A percentile compares a stretch with the other conserved stretches of the same genome.
Evolutionary conservation across 306 rosid species (phyloP).

Genomic region (Casuarina equisetifolia): DNA sequence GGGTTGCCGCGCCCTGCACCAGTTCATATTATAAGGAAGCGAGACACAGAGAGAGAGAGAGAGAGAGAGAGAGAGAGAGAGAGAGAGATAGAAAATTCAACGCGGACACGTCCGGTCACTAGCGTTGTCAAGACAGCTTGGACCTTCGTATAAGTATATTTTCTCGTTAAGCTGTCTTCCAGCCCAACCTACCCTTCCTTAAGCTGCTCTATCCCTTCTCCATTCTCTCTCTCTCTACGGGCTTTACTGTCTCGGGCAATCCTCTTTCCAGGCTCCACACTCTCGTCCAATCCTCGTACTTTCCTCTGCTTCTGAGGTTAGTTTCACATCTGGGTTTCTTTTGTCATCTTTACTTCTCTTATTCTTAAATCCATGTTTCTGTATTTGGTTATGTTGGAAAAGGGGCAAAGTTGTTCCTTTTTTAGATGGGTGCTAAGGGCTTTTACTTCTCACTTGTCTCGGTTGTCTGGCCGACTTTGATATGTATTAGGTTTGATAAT

Average conservation of each 20-base stretch:
- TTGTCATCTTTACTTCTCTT: background rate
- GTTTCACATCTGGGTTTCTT: slow-evolving; percentile 33
- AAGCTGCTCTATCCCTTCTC: background rate
- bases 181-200: background rate
- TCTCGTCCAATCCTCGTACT: background rate
- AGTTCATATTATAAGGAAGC: background rate
- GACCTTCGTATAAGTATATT: background rate
- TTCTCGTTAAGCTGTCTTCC: too few species aligned
- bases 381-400: background rate
- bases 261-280: too few species aligned
- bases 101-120: background rate
- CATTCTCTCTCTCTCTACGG: background rate
- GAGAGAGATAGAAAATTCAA: slow-evolving; percentile 18
- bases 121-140: background rate
- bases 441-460: slow-evolving; percentile 8
- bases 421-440: background rate
- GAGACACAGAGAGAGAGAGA: background rate
- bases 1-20: too few species aligned
- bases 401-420: slow-evolving; percentile 10
- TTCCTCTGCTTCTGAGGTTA: slow-evolving; percentile 38
- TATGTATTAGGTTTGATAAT: background rate
- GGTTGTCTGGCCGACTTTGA: background rate
- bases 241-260: background rate
- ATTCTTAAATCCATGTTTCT: background rate
- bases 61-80: background rate